Evolutionary conservation across 208 protist species (phyloP).

Genomic region (Herpetomonas samuelpessoai): DNA sequence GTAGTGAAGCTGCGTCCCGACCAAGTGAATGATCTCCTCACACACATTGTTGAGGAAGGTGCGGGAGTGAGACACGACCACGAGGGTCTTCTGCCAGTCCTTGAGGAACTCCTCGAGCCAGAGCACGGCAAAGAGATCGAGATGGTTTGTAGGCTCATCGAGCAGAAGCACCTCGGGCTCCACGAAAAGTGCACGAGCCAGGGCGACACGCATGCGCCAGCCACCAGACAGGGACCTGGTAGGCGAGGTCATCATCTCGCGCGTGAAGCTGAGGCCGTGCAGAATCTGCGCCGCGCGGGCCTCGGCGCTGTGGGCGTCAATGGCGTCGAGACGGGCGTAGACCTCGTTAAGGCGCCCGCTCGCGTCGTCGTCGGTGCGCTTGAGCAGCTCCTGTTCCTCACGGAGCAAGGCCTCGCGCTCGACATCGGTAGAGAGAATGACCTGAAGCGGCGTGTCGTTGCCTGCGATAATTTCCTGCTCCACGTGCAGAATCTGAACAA

Average conservation of each 20-base stretch:
- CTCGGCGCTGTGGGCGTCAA: constrained; percentile 94
- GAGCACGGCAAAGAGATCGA: constrained; percentile 96
- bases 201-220: constrained; percentile 98
- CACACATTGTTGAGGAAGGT: constrained; percentile 97
- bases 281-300: constrained; percentile 85
- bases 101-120: constrained; percentile 98
- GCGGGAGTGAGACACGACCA: constrained; percentile 98
- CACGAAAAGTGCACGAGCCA: constrained; percentile 96
- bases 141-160: constrained; percentile 98
- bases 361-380: constrained; percentile 68
- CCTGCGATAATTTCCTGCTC: constrained; percentile 96
- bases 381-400: constrained; percentile 91
- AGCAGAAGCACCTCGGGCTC: constrained; percentile 95
- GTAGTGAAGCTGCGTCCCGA: constrained; percentile 80
- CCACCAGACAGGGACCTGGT: constrained; percentile 92
- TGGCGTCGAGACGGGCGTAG: constrained; percentile 93
- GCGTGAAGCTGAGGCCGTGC: constrained; percentile 93
- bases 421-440: constrained; percentile 90
- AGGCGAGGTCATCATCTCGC: constrained; percentile 91
- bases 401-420: constrained; percentile 90
- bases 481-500: constrained; percentile 97
- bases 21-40: constrained; percentile 93
- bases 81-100: constrained; percentile 93
- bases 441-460: constrained; percentile 78
- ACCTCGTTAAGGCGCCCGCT: constrained; percentile 91